phyloP scores from a whole-genome alignment of 805 yeast species.

The Ogataea ganodermae region DNA sequence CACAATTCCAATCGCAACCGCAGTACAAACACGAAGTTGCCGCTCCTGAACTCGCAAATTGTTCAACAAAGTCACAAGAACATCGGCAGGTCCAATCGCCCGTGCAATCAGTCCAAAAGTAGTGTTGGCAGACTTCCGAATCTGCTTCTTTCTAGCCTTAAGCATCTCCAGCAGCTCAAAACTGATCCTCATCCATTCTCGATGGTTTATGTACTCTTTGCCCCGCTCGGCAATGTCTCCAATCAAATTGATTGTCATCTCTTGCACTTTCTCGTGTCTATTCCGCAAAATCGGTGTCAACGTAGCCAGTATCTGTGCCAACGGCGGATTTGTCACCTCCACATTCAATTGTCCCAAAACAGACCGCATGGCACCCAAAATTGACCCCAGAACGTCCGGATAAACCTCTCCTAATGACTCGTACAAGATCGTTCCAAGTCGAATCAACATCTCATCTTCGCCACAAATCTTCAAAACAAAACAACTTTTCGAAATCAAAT shows the following conservation, averaged over 20 bases:
- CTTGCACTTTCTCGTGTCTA: conserved; percentile 88
- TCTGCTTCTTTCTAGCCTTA: conserved; percentile 73
- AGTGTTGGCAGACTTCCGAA: conserved; percentile 80
- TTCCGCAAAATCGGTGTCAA: conserved; percentile 90
- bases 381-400: conserved; percentile 90
- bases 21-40: conserved; percentile 93
- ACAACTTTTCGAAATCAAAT: conserved; percentile 65
- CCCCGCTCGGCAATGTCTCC: conserved; percentile 81
- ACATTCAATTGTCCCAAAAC: conserved; percentile 64
- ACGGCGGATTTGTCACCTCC: conserved; percentile 71
- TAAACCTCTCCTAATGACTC: conserved; percentile 93
- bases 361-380: conserved; percentile 67
- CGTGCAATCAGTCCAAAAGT: conserved; percentile 90
- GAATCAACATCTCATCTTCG: conserved; percentile 61
- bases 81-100: conserved; percentile 96
- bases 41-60: conserved; percentile 92
- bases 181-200: conserved; percentile 97
- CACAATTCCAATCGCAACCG: conserved; percentile 96
- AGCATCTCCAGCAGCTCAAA: conserved; percentile 88
- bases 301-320: conserved; percentile 79
- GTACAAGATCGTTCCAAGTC: conserved; percentile 73
- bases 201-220: conserved; percentile 80
- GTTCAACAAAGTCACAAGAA: conserved; percentile 76
- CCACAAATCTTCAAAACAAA: conserved; percentile 66
- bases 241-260: conserved; percentile 72